Evolutionary conservation across 192 early-diverging fungal genomes (phyloP).

Genomic region (Dissophora globulifera): DNA sequence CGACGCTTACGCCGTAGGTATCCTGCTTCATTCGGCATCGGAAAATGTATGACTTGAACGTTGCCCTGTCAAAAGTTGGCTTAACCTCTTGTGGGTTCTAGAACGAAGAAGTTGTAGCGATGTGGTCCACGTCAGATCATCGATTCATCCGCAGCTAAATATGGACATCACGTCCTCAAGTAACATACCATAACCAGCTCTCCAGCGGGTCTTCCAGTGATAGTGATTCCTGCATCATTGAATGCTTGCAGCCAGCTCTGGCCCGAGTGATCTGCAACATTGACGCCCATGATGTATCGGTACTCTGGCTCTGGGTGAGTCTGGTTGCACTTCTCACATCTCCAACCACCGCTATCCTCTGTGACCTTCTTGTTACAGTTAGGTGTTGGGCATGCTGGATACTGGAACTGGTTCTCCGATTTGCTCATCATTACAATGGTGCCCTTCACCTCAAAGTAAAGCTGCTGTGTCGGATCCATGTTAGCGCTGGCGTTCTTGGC

Average conservation of each 20-base stretch:
- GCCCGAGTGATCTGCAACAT: conserved; percentile 81
- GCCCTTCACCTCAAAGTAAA: conserved; percentile 79
- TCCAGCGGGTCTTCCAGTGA: conserved; percentile 78
- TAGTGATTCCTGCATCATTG: conserved; percentile 77
- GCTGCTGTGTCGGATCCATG: conserved; percentile 55
- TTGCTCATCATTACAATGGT: conserved; percentile 79
- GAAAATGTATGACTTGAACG: conserved; percentile 79
- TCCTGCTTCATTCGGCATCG: conserved; percentile 85
- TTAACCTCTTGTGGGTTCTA: conserved; percentile 55
- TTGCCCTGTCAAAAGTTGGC: conserved; percentile 63
- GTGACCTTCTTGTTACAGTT: conserved; percentile 92
- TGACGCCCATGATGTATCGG: conserved; percentile 83
- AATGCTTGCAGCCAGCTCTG: conserved; percentile 87
- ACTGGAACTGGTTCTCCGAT: conserved; percentile 69
- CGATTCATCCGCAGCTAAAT: too few species aligned
- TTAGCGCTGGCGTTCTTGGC: conserved; percentile 17
- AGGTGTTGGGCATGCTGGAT: conserved; percentile 84
- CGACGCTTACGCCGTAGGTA: conserved; percentile 72
- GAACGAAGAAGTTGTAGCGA: too few species aligned
- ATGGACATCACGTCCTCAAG: too few species aligned
- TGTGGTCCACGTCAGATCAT: too few species aligned
- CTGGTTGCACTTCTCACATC: conserved; percentile 92
- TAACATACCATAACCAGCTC: conserved; percentile 64
- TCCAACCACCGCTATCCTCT: conserved; percentile 75
- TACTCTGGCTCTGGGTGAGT: conserved; percentile 76